These are phyloP conservation scores for Pichia deserticola DNA, from an alignment of 805 yeast genomes.

Conservation along the genomic window DNA sequence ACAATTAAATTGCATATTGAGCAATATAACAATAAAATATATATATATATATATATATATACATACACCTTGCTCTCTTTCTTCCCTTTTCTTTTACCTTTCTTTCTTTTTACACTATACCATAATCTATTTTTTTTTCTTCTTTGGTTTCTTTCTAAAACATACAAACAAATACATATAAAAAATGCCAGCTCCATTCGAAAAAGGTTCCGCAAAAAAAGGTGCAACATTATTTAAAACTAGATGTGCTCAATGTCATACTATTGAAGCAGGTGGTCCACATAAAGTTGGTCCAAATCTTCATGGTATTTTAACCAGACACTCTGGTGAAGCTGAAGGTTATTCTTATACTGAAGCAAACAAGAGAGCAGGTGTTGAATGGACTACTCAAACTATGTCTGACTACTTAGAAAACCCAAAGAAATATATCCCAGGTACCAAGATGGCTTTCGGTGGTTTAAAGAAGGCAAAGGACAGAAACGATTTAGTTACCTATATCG, in stretches of 20 bases:
- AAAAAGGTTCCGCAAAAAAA: constrained; percentile 66
- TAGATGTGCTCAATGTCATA: constrained; percentile 98
- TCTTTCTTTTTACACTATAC: neutral
- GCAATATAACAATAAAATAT: no score
- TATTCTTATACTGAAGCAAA: constrained; percentile 97
- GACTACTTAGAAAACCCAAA: constrained; percentile 99
- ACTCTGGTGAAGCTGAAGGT: constrained; percentile 87
- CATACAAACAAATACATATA: neutral
- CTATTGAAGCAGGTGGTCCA: constrained; percentile 91
- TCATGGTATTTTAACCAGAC: constrained; percentile 90
- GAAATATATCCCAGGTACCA: constrained; percentile 99
- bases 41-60: no score
- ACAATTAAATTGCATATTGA: no score
- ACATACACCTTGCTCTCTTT: neutral
- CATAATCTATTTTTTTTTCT: neutral
- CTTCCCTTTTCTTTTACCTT: neutral
- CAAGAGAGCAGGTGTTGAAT: constrained; percentile 86
- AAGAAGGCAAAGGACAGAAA: constrained; percentile 99
- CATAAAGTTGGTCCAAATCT: constrained; percentile 99
- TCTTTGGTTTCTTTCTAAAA: neutral
- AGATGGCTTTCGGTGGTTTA: constrained; percentile 99
- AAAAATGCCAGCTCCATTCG: constrained; percentile 36
- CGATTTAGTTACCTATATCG: constrained; percentile 86
- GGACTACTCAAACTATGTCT: constrained; percentile 84
- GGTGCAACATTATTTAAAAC: constrained; percentile 99